Evolutionary conservation across 441 rosid species (phyloP).

Genomic region (Syzygium malaccense): DNA sequence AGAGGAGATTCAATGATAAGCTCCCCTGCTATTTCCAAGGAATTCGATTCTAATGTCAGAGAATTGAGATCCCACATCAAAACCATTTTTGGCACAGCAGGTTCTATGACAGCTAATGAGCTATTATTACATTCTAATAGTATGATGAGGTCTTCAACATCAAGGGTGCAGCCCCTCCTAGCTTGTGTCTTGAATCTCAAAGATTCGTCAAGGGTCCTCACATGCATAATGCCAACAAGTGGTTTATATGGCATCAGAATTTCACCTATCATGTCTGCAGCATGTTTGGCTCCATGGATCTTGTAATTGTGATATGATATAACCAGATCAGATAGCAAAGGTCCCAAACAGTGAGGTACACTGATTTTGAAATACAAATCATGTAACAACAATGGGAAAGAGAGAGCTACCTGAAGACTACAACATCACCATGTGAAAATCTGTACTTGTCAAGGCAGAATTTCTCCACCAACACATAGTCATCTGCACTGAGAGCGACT

Average conservation of each 20-base stretch:
- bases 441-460: constrained; percentile 57
- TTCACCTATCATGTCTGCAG: background rate
- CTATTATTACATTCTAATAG: background rate
- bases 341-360: background rate
- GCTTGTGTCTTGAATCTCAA: background rate
- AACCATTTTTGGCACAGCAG: background rate
- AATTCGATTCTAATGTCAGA: background rate
- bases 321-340: background rate
- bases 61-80: background rate
- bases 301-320: background rate
- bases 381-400: background rate
- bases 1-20: background rate
- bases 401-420: constrained; percentile 53
- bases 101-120: background rate
- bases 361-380: background rate
- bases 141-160: background rate
- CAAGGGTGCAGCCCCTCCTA: background rate
- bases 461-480: constrained; percentile 69
- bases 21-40: background rate
- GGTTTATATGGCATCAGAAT: background rate
- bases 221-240: background rate
- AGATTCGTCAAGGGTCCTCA: background rate
- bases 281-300: background rate
- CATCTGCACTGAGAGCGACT: constrained; percentile 34
- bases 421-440: constrained; percentile 73